Conservation (phyloP, 768 basidiomycete species). For the Lactarius sp. region DNA sequence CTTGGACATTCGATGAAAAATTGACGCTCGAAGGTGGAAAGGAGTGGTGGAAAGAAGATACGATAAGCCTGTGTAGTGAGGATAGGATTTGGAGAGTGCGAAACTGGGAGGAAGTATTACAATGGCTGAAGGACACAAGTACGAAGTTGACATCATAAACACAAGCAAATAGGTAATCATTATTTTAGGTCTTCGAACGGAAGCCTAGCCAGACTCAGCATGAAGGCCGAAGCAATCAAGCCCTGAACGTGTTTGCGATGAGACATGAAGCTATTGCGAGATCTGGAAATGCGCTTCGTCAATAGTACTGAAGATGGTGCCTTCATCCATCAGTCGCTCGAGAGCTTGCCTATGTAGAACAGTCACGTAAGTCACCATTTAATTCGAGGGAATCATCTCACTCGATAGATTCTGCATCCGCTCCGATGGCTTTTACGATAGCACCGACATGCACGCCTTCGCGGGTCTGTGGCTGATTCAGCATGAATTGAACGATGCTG, state of each 20-base stretch:
- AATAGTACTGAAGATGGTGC: conserved; percentile 71
- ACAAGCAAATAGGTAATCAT: background rate
- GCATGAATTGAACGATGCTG: conserved; percentile 62
- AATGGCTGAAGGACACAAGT: background rate
- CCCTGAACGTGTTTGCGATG: background rate
- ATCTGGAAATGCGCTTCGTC: conserved; percentile 77
- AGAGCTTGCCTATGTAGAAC: conserved; percentile 52
- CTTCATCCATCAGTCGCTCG: conserved; percentile 74
- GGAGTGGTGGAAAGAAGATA: conserved; percentile 23
- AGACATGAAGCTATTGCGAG: conserved; percentile 31
- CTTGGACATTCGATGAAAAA: conserved; percentile 21
- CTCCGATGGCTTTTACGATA: conserved; percentile 63
- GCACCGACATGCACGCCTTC: conserved; percentile 74
- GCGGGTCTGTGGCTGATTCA: conserved; percentile 38
- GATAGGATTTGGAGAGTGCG: conserved; percentile 19
- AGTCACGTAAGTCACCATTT: background rate
- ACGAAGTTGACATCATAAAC: background rate
- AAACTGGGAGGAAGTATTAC: conserved; percentile 14
- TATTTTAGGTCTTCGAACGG: background rate
- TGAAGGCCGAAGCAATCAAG: background rate
- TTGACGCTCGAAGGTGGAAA: conserved; percentile 17
- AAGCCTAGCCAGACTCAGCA: background rate
- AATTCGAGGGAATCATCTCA: conserved; percentile 13
- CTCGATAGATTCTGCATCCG: conserved; percentile 56
- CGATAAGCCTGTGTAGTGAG: conserved; percentile 7